Evolutionary conservation across 2,329 filamentous ascomycete genomes (phyloP).

Genomic region (Proliferodiscus dingleyae): DNA sequence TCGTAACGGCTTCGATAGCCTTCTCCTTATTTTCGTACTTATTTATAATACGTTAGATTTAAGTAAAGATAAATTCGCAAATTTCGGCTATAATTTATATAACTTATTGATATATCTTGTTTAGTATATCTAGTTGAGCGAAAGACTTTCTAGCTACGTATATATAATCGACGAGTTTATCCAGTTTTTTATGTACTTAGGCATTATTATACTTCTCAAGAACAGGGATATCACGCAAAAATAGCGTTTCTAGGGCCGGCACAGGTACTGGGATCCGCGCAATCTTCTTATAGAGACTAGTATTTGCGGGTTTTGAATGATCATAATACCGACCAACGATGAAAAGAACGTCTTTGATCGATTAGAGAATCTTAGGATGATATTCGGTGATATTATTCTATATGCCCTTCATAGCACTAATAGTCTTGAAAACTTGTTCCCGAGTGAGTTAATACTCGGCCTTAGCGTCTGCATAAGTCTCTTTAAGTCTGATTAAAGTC

Average conservation of each 20-base stretch:
- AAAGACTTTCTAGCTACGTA: slow-evolving; percentile 64
- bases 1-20: slow-evolving; percentile 71
- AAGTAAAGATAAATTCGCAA: slow-evolving; percentile 71
- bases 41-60: slow-evolving; percentile 69
- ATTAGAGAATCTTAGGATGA: slow-evolving; percentile 82
- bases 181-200: slow-evolving; percentile 52
- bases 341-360: slow-evolving; percentile 78
- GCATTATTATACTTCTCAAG: slow-evolving; percentile 59
- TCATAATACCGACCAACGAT: slow-evolving; percentile 85
- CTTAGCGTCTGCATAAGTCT: slow-evolving; percentile 67
- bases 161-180: slow-evolving; percentile 58
- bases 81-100: slow-evolving; percentile 79
- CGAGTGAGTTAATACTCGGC: slow-evolving; percentile 78
- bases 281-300: slow-evolving; percentile 52
- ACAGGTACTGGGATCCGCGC: slow-evolving; percentile 46
- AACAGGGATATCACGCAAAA: slow-evolving; percentile 46
- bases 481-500: slow-evolving; percentile 69
- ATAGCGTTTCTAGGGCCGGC: slow-evolving; percentile 45
- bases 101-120: slow-evolving; percentile 85
- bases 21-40: slow-evolving; percentile 76
- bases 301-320: slow-evolving; percentile 66
- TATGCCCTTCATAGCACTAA: slow-evolving; percentile 67
- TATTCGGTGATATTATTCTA: slow-evolving; percentile 76
- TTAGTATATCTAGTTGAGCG: slow-evolving; percentile 73
- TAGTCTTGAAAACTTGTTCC: slow-evolving; percentile 71